Evolutionary conservation across 495 filamentous ascomycete genomes (phyloP), one percentile per base, ranked within the genome.

Genomic region (Apodospora peruviana): DNA sequence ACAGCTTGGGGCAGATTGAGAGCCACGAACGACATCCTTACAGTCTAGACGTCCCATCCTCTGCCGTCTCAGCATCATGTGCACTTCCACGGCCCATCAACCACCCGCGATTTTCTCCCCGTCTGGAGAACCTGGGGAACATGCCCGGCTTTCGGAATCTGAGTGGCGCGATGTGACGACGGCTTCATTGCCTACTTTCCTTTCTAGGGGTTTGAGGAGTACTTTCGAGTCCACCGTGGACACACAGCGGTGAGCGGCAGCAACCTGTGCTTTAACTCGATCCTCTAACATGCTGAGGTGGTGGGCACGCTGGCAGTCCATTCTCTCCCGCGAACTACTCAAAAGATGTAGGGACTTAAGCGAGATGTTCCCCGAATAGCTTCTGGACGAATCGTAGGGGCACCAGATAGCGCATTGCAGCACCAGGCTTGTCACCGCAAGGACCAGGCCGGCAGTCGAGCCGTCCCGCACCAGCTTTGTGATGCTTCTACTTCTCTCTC

Each of bases 391-490:
- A 18, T 40, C 18, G 37, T 17, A 17, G 37, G 18, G 37, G 18
- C 14, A 10, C 37, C 12, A 40, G 14, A n/a, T 9, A 40, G n/a
- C 37, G 14, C 37, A 38, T 5, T 12, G 16, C 36, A n/a, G 16
- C 5, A 17, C 5, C 36, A 5, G 36, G 36, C 16, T 38, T 9
- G 36, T 9, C 36, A 38, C 5, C 36, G 5, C 36, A 12, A 38
- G 10, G 16, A 38, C 27, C 46, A 46, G 43, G 35, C 40, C 50
- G 43, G 47, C 47, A 58, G 52, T 54, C 59, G 55, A 61, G 50
- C 59, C 59, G 59, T 59, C 59, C 59, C 59, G 55, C 47, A 39
- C 40, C 48, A 18, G 43, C 43, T 45, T 19, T 43, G 12, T n/a
- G 14, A 14, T 40, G 37, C 37, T 16, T 38, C 16, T 18, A 20